Evolutionary conservation across 2,329 filamentous ascomycete genomes (phyloP).

Genomic region (Allantophomopsis lycopodina): DNA sequence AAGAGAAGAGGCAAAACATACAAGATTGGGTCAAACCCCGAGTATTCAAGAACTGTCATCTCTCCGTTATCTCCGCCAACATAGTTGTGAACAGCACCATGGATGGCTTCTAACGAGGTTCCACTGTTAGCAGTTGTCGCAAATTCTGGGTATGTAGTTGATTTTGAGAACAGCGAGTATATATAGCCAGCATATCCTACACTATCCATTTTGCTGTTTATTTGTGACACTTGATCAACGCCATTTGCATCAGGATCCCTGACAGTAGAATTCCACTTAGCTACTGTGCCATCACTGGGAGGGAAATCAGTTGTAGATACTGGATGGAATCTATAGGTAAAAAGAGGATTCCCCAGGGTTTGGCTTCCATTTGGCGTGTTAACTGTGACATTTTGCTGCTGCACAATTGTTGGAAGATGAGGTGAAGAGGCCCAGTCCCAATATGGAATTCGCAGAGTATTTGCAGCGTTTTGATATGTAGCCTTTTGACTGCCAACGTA

Average conservation of each 20-base stretch:
- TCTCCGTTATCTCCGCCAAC: slow-evolving; percentile 36
- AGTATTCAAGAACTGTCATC: slow-evolving; percentile 57
- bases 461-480: slow-evolving; percentile 29
- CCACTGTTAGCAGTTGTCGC: slow-evolving; percentile 12
- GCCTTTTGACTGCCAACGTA: slow-evolving; percentile 15
- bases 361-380: slow-evolving; percentile 21
- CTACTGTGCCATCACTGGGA: neutral
- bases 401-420: slow-evolving; percentile 10
- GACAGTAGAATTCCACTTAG: slow-evolving; percentile 4
- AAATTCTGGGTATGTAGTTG: slow-evolving; percentile 2
- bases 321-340: slow-evolving; percentile 44
- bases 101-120: slow-evolving; percentile 51
- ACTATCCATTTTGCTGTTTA: slow-evolving; percentile 1
- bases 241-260: neutral
- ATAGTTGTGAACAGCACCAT: slow-evolving; percentile 50
- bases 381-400: slow-evolving; percentile 6
- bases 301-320: slow-evolving; percentile 9
- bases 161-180: too few relatives aligned
- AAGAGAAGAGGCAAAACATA: slow-evolving; percentile 47
- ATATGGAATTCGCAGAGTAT: slow-evolving; percentile 27
- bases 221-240: neutral
- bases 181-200: too few relatives aligned
- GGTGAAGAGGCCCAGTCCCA: slow-evolving; percentile 29
- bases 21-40: slow-evolving; percentile 60
- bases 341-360: slow-evolving; percentile 49